Conservation (phyloP, 1,284 basidiomycete species). For the Sphaerobolus stellatus region DNA sequence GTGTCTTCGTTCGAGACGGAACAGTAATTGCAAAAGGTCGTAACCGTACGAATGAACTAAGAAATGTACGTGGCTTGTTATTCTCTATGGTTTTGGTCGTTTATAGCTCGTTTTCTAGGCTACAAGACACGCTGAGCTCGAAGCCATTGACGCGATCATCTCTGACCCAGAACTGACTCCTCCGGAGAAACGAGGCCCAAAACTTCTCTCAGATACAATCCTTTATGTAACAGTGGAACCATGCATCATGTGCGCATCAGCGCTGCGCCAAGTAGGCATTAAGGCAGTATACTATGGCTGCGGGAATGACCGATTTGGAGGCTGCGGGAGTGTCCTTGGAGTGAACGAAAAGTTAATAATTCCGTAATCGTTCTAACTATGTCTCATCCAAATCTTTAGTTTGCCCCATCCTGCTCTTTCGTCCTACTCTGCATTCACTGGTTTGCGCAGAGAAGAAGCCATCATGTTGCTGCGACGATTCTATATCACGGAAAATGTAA, state of each 20-base stretch:
- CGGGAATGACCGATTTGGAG: conserved; percentile 95
- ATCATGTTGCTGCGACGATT: conserved; percentile 94
- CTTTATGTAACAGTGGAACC: conserved; percentile 99
- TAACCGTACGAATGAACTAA: conserved; percentile 92
- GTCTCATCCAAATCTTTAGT: conserved; percentile 26
- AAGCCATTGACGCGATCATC: conserved; percentile 92
- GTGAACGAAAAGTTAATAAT: conserved; percentile 68
- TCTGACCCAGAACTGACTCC: conserved; percentile 57
- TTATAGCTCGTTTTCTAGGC: conserved; percentile 54
- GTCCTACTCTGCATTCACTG: conserved; percentile 76
- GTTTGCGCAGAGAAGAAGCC: conserved; percentile 88
- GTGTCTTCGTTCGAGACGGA: conserved; percentile 86
- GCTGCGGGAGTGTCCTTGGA: conserved; percentile 92
- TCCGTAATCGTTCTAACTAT: conserved; percentile 2
- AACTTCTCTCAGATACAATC: conserved; percentile 76
- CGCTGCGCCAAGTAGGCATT: conserved; percentile 91
- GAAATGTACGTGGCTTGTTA: conserved; percentile 61
- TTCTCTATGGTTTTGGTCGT: conserved; percentile 8
- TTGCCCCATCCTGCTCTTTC: conserved; percentile 46
- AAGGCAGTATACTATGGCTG: conserved; percentile 91
- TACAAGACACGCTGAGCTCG: conserved; percentile 95
- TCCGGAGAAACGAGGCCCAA: conserved; percentile 34
- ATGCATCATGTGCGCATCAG: conserved; percentile 98
- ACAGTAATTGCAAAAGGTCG: conserved; percentile 81
- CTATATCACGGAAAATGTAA: conserved; percentile 93